A percentile compares a stretch with the other conserved stretches of the same genome.
Evolutionary conservation across 2,329 filamentous ascomycete species (phyloP).

Genomic region (Cordyceps farinosa): DNA sequence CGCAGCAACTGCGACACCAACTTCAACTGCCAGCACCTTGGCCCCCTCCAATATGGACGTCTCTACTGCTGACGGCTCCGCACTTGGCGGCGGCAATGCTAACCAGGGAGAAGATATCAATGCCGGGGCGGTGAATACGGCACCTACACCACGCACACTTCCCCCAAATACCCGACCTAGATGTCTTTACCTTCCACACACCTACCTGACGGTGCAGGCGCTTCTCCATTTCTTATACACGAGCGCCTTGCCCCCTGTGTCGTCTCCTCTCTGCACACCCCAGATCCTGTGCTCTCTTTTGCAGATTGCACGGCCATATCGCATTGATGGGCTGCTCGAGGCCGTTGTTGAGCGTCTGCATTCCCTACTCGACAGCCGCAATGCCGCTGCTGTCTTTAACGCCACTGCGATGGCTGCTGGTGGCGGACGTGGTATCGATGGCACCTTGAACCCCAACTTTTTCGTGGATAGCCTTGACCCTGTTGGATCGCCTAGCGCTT

Average conservation of each 20-base stretch:
- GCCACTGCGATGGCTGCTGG: conserved; percentile 97
- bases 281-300: conserved; percentile 94
- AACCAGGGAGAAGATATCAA: conserved; percentile 41
- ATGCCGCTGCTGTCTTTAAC: conserved; percentile 96
- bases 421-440: conserved; percentile 79
- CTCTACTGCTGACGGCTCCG: conserved; percentile 38
- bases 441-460: conserved; percentile 59
- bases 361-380: conserved; percentile 82
- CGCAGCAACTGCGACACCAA: conserved; percentile 45
- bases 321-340: conserved; percentile 87
- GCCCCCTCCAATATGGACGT: conserved; percentile 42
- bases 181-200: conserved; percentile 90
- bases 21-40: conserved; percentile 43
- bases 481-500: conserved; percentile 33
- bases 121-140: conserved; percentile 45
- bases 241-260: conserved; percentile 73
- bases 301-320: conserved; percentile 89
- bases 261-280: conserved; percentile 79
- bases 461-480: conserved; percentile 50
- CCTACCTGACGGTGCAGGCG: conserved; percentile 81
- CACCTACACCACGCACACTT: conserved; percentile 55
- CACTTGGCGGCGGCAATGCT: conserved; percentile 30
- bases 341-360: conserved; percentile 90
- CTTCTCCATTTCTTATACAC: conserved; percentile 93
- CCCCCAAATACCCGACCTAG: conserved; percentile 68